phyloP scores from a whole-genome alignment of 352 stramenopile genomes.

The Pythium chondricola region DNA sequence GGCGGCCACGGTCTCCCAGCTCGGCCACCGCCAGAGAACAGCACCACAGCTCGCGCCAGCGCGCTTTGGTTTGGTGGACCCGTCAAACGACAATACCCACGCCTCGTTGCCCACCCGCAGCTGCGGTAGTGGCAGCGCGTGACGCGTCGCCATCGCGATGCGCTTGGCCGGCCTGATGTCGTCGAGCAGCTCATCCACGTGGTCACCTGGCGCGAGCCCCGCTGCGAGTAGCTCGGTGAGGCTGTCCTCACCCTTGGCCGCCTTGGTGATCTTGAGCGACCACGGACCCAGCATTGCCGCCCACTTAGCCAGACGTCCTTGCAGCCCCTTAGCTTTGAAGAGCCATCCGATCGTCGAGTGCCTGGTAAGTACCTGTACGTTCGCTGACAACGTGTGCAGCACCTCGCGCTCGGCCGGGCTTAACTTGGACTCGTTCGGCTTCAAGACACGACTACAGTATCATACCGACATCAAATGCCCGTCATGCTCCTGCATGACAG shows the following conservation, averaged over 20 bases:
- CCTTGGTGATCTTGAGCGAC: slow-evolving; percentile 4
- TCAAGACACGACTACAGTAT: slow-evolving; percentile 15
- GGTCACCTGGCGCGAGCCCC: not conserved
- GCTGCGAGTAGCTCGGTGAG: slow-evolving; percentile 5
- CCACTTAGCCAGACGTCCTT: slow-evolving; percentile 9
- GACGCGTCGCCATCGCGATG: too few relatives aligned
- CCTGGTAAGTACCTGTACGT: not conserved
- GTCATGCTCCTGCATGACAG: slow-evolving; percentile 10
- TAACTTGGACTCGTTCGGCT: slow-evolving; percentile 11
- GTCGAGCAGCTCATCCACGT: slow-evolving; percentile 5
- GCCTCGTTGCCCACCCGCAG: not conserved
- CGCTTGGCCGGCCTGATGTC: slow-evolving; percentile 5
- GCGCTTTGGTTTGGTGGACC: slow-evolving; percentile 13
- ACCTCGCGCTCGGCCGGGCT: slow-evolving; percentile 9
- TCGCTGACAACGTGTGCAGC: slow-evolving; percentile 5
- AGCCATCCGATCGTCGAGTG: slow-evolving; percentile 8
- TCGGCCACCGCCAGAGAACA: slow-evolving; percentile 6
- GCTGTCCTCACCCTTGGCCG: slow-evolving; percentile 2
- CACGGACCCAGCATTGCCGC: slow-evolving; percentile 6
- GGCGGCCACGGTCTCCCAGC: slow-evolving; percentile 1
- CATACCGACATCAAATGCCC: slow-evolving; percentile 3
- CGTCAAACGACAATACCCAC: slow-evolving; percentile 16
- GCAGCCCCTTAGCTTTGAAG: slow-evolving; percentile 10
- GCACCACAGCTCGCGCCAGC: slow-evolving; percentile 4
- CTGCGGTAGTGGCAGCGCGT: not conserved